These are phyloP conservation scores for Parsonsia alboflavescens DNA, from an alignment of 257 asterid species.

Conservation along the genomic window DNA sequence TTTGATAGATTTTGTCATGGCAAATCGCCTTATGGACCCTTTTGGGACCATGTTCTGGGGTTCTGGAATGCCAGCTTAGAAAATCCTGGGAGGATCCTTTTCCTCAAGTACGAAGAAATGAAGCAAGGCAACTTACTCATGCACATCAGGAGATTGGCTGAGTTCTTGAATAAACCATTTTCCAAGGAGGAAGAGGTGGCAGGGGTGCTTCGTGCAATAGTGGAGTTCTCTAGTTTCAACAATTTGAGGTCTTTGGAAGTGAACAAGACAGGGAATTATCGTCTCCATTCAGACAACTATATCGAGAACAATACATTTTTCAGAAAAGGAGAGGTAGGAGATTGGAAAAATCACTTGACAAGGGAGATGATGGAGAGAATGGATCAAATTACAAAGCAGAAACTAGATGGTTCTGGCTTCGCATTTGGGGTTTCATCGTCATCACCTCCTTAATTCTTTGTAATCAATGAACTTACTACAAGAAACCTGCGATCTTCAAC, in stretches of 20 bases:
- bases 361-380: neutral
- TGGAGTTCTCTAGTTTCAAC: neutral
- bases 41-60: slow-evolving; percentile 19
- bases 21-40: neutral
- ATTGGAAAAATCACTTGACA: slow-evolving; percentile 8
- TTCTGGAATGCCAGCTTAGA: slow-evolving; percentile 16
- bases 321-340: slow-evolving; percentile 13
- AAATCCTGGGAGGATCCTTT: slow-evolving; percentile 1
- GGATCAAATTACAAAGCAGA: neutral
- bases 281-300: neutral
- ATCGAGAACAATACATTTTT: neutral
- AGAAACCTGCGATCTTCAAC: too few relatives aligned
- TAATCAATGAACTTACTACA: too few relatives aligned
- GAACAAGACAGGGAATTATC: slow-evolving; percentile 1
- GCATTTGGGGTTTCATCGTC: too few relatives aligned
- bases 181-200: slow-evolving; percentile 7
- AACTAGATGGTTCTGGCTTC: neutral
- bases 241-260: slow-evolving; percentile 15
- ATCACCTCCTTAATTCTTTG: too few relatives aligned
- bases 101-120: slow-evolving; percentile 11
- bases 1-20: slow-evolving; percentile 7
- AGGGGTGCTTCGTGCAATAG: neutral
- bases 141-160: neutral
- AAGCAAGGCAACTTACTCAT: neutral
- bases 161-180: slow-evolving; percentile 4